Evolutionary conservation across 1,139 yeast genomes (phyloP).

Genomic region (Scheffersomyces stambukii): DNA sequence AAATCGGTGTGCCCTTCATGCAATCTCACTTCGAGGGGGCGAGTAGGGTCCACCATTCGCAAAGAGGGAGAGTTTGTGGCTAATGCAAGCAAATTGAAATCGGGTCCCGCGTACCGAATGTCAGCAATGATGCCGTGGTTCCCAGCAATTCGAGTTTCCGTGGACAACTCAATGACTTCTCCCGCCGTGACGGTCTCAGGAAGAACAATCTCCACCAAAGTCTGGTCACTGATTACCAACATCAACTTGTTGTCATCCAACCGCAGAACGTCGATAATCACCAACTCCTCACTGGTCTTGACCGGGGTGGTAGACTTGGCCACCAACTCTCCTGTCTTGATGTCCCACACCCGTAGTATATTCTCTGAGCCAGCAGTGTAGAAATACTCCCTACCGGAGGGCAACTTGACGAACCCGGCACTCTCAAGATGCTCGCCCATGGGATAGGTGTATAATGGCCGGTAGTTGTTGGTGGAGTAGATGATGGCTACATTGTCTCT

Average conservation of each 20-base stretch:
- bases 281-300: conserved; percentile 62
- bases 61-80: conserved; percentile 96
- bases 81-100: conserved; percentile 55
- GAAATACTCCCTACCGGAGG: conserved; percentile 30
- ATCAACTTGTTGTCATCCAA: conserved; percentile 21
- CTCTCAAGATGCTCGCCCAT: conserved; percentile 78
- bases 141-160: conserved; percentile 65
- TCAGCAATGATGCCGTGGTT: conserved; percentile 96
- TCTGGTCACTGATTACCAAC: conserved; percentile 77
- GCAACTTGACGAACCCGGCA: conserved; percentile 56
- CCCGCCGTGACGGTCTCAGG: conserved; percentile 7
- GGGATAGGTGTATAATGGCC: conserved; percentile 64
- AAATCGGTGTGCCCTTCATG: conserved; percentile 84
- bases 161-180: conserved; percentile 12
- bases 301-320: conserved; percentile 49
- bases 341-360: conserved; percentile 58
- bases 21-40: conserved; percentile 59
- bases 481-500: conserved; percentile 77
- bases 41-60: conserved; percentile 57
- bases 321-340: conserved; percentile 30
- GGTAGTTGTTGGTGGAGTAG: conserved; percentile 52
- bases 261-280: conserved; percentile 55
- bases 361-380: conserved; percentile 86
- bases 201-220: conserved; percentile 54
- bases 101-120: conserved; percentile 70